Evolutionary conservation across 2,329 filamentous ascomycete genomes (phyloP).

Genomic region (Pyrenophora graminea): DNA sequence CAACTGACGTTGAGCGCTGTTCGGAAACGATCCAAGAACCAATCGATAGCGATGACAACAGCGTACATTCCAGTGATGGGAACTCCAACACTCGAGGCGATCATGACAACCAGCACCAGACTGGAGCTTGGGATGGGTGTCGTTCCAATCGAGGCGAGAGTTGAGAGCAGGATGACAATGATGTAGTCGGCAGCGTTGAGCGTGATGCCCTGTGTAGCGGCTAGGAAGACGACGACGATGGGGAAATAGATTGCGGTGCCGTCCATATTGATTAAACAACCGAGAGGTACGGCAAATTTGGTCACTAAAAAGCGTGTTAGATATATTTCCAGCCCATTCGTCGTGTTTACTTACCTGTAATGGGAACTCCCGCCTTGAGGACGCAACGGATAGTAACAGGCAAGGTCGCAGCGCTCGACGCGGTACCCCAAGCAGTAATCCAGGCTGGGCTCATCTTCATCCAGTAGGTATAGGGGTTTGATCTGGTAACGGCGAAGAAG

Average conservation of each 20-base stretch:
- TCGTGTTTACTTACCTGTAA: constrained; percentile 27
- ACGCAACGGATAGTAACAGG: constrained; percentile 55
- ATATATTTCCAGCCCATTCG: background rate
- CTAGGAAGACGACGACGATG: constrained; percentile 58
- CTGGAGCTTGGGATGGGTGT: constrained; percentile 60
- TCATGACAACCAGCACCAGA: constrained; percentile 59
- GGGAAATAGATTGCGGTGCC: constrained; percentile 61
- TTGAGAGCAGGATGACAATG: constrained; percentile 56
- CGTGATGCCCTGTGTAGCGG: constrained; percentile 54
- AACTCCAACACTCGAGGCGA: constrained; percentile 53
- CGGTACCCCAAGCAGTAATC: constrained; percentile 61
- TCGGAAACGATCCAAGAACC: constrained; percentile 61
- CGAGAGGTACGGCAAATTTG: constrained; percentile 56
- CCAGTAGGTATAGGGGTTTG: constrained; percentile 57
- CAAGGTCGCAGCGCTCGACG: constrained; percentile 58
- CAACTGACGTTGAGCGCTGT: constrained; percentile 58
- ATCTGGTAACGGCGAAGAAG: constrained; percentile 40
- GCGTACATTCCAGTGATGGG: constrained; percentile 57
- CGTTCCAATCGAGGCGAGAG: constrained; percentile 58
- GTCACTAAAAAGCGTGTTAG: constrained; percentile 30
- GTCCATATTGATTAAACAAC: constrained; percentile 47
- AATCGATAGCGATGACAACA: constrained; percentile 60
- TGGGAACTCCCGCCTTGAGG: constrained; percentile 48
- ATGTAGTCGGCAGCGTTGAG: constrained; percentile 54
- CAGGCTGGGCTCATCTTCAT: constrained; percentile 56